Conservation (phyloP, 352 stramenopile species). For the Chrysophaeum taylorii region DNA sequence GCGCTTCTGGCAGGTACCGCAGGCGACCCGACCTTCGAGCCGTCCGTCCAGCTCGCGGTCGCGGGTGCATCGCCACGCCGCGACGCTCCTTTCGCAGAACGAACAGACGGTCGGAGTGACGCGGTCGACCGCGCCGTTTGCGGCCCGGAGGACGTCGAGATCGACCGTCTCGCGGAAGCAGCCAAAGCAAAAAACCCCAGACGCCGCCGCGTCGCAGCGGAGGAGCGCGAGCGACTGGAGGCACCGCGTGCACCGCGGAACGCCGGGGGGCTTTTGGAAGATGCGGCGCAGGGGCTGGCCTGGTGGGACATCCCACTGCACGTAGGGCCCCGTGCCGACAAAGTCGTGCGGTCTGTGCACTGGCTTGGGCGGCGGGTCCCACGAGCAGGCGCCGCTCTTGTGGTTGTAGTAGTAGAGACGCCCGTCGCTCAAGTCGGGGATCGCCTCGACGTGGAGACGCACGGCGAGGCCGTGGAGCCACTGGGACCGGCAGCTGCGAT, state of each 20-base stretch:
- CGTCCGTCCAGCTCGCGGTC: no score
- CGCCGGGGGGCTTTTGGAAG: neutral
- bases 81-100: no score
- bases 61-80: no score
- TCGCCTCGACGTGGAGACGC: neutral
- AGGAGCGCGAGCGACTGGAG: neutral
- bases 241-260: neutral
- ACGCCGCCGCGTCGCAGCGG: neutral
- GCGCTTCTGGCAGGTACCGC: no score
- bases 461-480: neutral
- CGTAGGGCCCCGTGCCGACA: neutral
- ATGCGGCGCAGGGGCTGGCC: neutral
- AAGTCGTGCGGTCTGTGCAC: neutral
- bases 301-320: neutral
- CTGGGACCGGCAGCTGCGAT: no score
- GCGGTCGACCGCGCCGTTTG: no score
- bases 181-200: neutral
- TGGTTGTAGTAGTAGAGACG: neutral
- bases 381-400: neutral
- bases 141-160: no score
- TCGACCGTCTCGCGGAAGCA: constrained; percentile 3
- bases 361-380: neutral
- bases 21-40: no score
- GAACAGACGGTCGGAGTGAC: no score
- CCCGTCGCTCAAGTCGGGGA: neutral